Conservation (phyloP, 139 green algal genomes). For the Cymbomonas tetramitiformis region DNA sequence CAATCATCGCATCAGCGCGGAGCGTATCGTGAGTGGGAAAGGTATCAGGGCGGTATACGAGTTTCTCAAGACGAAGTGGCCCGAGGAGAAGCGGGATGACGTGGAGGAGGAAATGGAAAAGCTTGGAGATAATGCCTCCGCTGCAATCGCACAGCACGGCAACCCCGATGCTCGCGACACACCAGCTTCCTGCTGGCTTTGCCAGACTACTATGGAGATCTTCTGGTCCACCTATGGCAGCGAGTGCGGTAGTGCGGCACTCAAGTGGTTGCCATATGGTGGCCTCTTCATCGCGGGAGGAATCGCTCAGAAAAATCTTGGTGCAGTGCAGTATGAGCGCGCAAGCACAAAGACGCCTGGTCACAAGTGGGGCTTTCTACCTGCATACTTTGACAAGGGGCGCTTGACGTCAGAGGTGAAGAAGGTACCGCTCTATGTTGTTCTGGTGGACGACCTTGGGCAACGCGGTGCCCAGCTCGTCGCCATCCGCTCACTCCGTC, state of each 20-base stretch:
- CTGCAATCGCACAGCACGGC: neutral
- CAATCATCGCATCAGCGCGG: constrained; percentile 4
- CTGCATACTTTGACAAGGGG: constrained; percentile 1
- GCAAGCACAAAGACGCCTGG: neutral
- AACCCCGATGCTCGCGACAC: too few species aligned
- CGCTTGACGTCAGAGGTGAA: neutral
- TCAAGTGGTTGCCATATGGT: constrained; percentile 13
- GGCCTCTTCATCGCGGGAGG: constrained; percentile 11
- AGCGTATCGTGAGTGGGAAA: constrained; percentile 9
- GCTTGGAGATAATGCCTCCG: neutral
- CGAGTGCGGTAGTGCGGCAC: neutral
- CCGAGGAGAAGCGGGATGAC: neutral
- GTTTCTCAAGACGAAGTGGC: constrained; percentile 1
- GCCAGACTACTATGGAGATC: constrained; percentile 8
- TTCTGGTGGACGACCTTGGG: constrained; percentile 9
- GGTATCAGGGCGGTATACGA: constrained; percentile 10
- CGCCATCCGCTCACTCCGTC: too few species aligned
- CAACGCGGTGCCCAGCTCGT: constrained; percentile 2
- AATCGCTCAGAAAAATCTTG: constrained; percentile 10
- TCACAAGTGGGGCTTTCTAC: constrained; percentile 1
- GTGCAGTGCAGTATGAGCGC: neutral
- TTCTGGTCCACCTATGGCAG: constrained; percentile 6
- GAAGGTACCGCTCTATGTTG: neutral
- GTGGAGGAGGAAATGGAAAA: neutral
- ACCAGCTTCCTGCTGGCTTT: neutral